Conservation (phyloP, 768 basidiomycete genomes). For the Leucogyrophana mollusca region DNA sequence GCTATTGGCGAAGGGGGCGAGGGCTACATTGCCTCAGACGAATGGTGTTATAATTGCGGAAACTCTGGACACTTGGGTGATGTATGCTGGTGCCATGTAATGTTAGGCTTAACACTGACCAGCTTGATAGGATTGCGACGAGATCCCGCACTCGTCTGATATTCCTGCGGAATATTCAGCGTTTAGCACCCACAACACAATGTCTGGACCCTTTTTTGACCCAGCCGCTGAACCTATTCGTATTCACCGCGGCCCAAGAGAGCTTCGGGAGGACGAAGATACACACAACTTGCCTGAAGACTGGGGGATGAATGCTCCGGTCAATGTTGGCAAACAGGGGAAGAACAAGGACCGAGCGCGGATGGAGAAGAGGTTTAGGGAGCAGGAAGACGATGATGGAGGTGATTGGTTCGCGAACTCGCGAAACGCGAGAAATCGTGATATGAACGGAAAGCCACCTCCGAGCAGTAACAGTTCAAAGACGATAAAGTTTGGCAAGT, state of each 20-base stretch:
- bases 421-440: slow-evolving; percentile 28
- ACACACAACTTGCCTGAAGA: slow-evolving; percentile 35
- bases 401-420: slow-evolving; percentile 63
- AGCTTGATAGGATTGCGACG: slow-evolving; percentile 57
- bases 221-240: slow-evolving; percentile 31
- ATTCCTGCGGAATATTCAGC: slow-evolving; percentile 58
- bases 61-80: slow-evolving; percentile 74
- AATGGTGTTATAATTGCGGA: slow-evolving; percentile 86
- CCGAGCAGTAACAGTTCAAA: slow-evolving; percentile 19
- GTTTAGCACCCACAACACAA: slow-evolving; percentile 61
- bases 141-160: slow-evolving; percentile 38
- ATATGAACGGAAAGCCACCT: slow-evolving; percentile 13
- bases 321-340: slow-evolving; percentile 65
- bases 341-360: slow-evolving; percentile 58
- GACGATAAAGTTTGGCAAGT: slow-evolving; percentile 36
- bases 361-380: slow-evolving; percentile 50
- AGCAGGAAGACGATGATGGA: slow-evolving; percentile 50
- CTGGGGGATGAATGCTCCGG: slow-evolving; percentile 47
- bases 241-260: slow-evolving; percentile 38
- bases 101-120: neutral
- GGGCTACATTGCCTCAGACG: slow-evolving; percentile 69
- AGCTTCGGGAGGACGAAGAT: slow-evolving; percentile 25
- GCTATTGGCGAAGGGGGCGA: slow-evolving; percentile 71
- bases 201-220: slow-evolving; percentile 66
- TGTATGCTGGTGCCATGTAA: slow-evolving; percentile 42